These are phyloP conservation scores for Schizosaccharomyces cryophilus DNA, from an alignment of 805 yeast genomes.

Conservation along the genomic window DNA sequence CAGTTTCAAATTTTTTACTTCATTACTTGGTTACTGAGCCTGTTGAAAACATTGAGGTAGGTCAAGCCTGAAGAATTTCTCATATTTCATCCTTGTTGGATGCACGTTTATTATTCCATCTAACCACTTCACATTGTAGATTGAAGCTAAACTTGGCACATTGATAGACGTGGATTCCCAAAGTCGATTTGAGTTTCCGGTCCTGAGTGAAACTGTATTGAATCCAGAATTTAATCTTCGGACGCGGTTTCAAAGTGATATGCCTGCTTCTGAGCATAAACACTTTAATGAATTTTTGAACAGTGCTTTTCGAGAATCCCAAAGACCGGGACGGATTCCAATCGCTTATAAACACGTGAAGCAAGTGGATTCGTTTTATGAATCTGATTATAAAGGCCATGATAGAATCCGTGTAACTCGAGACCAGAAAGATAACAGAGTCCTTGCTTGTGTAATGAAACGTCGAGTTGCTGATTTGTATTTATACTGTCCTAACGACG, in stretches of 20 bases:
- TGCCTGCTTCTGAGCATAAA: not conserved
- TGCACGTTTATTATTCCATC: not conserved
- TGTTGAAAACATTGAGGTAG: not conserved
- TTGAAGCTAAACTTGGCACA: constrained; percentile 6
- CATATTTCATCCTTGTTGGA: not conserved
- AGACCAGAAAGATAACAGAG: not conserved
- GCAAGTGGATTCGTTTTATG: not conserved
- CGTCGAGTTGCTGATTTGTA: constrained; percentile 4
- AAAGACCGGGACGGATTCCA: not conserved
- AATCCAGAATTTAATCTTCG: not conserved
- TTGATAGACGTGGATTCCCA: constrained; percentile 3
- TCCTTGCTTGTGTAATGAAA: constrained; percentile 3
- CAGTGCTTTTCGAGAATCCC: not conserved
- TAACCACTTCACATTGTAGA: not conserved
- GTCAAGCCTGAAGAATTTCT: not conserved
- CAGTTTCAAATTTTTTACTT: not conserved
- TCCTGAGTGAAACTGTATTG: constrained; percentile 3
- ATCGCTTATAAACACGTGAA: not conserved
- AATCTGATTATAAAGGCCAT: not conserved
- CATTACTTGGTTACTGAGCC: not conserved
- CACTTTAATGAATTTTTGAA: constrained; percentile 1
- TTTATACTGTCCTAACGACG: constrained; percentile 5
- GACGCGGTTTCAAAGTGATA: not conserved
- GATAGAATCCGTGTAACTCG: not conserved
- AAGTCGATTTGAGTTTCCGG: constrained; percentile 5